These are phyloP conservation scores for Tricholoma matsutake DNA, from an alignment of 768 basidiomycete genomes.

Conservation along the genomic window DNA sequence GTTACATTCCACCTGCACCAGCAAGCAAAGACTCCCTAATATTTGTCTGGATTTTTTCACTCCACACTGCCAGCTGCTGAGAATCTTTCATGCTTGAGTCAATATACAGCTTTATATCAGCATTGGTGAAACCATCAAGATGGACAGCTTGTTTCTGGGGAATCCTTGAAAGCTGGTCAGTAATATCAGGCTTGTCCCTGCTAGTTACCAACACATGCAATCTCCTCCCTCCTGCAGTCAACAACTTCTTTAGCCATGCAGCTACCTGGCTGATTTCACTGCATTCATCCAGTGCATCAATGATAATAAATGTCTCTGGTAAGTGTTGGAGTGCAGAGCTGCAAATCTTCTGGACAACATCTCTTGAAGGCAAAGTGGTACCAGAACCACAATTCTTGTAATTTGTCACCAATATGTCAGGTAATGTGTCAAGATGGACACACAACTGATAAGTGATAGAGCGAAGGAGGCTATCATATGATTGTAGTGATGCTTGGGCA, in stretches of 20 bases:
- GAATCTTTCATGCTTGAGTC: neutral
- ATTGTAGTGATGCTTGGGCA: too few species aligned
- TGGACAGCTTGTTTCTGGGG: neutral
- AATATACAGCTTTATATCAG: neutral
- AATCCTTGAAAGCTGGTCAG: neutral
- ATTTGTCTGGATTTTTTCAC: neutral
- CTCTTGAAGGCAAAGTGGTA: neutral
- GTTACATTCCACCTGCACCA: neutral
- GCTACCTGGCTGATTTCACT: neutral
- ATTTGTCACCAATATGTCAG: neutral
- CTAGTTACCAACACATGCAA: neutral
- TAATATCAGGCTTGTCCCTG: neutral
- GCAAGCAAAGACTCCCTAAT: neutral
- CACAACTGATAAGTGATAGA: too few species aligned
- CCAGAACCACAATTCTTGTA: too few species aligned
- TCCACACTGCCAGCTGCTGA: too few species aligned
- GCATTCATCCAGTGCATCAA: neutral
- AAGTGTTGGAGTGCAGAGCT: too few species aligned
- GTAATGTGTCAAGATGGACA: neutral
- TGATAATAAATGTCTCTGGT: too few species aligned
- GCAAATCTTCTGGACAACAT: neutral
- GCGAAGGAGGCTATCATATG: too few species aligned
- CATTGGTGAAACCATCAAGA: neutral
- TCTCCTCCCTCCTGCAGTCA: neutral
- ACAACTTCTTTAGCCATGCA: neutral